Percentiles rank a stretch among this genome's conserved stretches.
phyloP scores from a whole-genome alignment of 441 rosid genomes.

The Pelargonium myrrhifolium region DNA sequence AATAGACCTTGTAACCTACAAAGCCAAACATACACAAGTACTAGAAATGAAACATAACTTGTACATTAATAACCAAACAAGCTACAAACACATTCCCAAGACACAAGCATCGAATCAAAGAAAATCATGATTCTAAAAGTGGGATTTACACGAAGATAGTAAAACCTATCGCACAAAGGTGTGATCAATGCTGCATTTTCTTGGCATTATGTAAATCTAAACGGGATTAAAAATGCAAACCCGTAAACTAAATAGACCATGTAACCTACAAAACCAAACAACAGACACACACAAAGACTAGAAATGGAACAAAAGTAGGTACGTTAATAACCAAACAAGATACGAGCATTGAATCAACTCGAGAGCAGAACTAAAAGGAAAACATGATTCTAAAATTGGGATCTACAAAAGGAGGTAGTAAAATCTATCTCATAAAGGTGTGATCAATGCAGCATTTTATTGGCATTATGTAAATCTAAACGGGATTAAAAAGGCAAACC shows the following conservation, averaged over 20 bases:
- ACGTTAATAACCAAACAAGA: not conserved
- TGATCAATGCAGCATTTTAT: not conserved
- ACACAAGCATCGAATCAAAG: not conserved
- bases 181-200: not conserved
- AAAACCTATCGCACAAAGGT: too few species aligned
- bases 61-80: not conserved
- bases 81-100: not conserved
- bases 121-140: not conserved
- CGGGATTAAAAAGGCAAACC: not conserved
- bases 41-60: not conserved
- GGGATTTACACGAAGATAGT: not conserved
- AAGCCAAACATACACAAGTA: not conserved
- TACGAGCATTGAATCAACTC: not conserved
- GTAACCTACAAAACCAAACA: not conserved
- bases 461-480: not conserved
- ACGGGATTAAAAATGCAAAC: not conserved
- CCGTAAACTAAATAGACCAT: not conserved
- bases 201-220: not conserved
- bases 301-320: not conserved
- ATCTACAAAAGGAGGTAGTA: not conserved
- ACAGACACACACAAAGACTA: not conserved
- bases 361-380: too few species aligned
- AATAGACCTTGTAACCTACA: not conserved
- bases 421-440: too few species aligned
- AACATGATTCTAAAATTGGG: not conserved